These are phyloP conservation scores for Biscutella laevigata DNA, from an alignment of 441 rosid genomes.

Conservation along the genomic window DNA sequence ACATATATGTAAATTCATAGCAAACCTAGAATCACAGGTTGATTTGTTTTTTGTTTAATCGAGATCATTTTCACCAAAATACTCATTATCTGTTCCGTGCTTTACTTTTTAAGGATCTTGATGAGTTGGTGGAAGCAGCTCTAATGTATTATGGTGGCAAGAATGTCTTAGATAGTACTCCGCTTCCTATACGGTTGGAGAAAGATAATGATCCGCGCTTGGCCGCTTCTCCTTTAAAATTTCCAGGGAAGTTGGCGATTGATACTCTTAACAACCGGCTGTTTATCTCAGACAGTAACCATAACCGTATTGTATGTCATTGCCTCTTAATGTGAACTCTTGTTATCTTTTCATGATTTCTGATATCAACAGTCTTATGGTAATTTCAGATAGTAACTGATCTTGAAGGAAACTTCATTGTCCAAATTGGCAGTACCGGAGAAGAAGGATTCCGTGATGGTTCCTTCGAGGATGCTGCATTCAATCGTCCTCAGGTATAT, in stretches of 20 bases:
- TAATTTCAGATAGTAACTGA: slow-evolving; percentile 71
- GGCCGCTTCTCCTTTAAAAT: slow-evolving; percentile 72
- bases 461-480: slow-evolving; percentile 71
- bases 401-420: slow-evolving; percentile 74
- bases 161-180: slow-evolving; percentile 54
- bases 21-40: too few species aligned
- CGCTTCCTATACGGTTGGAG: slow-evolving; percentile 69
- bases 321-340: neutral
- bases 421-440: slow-evolving; percentile 79
- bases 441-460: slow-evolving; percentile 84
- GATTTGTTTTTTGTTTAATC: too few species aligned
- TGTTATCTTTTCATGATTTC: slow-evolving; percentile 1
- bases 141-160: slow-evolving; percentile 64
- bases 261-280: slow-evolving; percentile 80
- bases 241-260: slow-evolving; percentile 86
- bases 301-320: slow-evolving; percentile 74
- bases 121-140: slow-evolving; percentile 83
- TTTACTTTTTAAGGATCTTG: slow-evolving; percentile 61
- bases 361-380: neutral
- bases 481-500: slow-evolving; percentile 75
- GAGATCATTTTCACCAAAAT: too few species aligned
- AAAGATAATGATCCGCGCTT: slow-evolving; percentile 79
- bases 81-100: neutral
- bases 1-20: neutral
- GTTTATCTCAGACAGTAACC: slow-evolving; percentile 95